Base-by-base conservation (phyloP, 139 green algal genomes). In the Chlorella vulgaris region DNA sequence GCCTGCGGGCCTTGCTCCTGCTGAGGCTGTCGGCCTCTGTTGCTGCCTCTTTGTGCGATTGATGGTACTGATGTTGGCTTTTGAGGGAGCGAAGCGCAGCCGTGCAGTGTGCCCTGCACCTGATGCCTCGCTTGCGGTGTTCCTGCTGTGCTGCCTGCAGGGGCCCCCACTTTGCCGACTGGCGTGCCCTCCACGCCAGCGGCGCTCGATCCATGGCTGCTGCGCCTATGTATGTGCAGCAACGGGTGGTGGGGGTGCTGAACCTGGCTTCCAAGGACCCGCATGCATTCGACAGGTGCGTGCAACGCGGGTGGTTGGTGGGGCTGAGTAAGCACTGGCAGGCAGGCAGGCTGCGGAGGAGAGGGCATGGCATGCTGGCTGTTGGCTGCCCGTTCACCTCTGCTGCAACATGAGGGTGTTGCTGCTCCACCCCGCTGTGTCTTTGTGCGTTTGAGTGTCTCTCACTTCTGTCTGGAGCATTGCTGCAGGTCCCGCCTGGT, bases 161-260 rank as follows among this genome's bases (percentile, higher is more conserved):
- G 21, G 88, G 88, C 26, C 88, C 88, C 35, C 88, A 92, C 74
- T 92, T 90, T 76, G 77, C 87, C 1, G 88, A 92, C 65, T 92
- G 88, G 88, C 65, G 84, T 0, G 75, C 38, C 31, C 79, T 92
- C 43, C 84, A 87, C 36, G 82, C 63, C 33, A 51, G 78, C n/a
- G 84, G 84, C 38, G 84, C 81, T 26, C 61, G 68, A 15, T 91
- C 84, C 74, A 92, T 92, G 81, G 86, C 86, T 5, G 85, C 86
- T 18, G 88, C 86, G 29, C 88, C 88, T 2, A 83, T 91, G 70
- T 83, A 83, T 70, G 83, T 79, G 65, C 80, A 86, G 67, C 83
- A 88, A 60, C 68, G 83, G 47, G 55, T 89, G 35, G 82, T 92
- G 29, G 88, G 79, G 0, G 86, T 92, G 60, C 88, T 92, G 38